A percentile compares a stretch with the other conserved stretches of the same genome.
Conservation (phyloP, 495 filamentous ascomycete species). For the Penicillium coffeae region DNA sequence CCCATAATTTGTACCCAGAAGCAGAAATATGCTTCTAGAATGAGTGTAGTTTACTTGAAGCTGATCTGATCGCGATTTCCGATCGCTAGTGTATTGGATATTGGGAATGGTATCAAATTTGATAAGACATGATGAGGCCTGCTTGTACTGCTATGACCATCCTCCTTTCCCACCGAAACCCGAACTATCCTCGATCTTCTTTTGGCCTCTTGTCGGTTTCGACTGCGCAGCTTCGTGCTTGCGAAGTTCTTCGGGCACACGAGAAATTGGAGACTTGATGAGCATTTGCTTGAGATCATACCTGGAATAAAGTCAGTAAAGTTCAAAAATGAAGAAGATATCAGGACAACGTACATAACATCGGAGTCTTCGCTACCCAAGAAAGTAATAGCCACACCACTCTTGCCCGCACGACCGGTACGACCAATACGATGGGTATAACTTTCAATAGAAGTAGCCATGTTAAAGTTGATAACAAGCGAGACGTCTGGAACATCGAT, state of each 20-base stretch:
- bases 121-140: too few relatives aligned
- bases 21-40: too few relatives aligned
- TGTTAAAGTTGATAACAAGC: constrained; percentile 98
- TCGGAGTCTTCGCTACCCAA: constrained; percentile 89
- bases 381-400: constrained; percentile 95
- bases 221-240: constrained; percentile 94
- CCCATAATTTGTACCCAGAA: too few relatives aligned
- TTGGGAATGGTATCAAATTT: too few relatives aligned
- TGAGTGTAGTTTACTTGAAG: too few relatives aligned
- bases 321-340: background rate
- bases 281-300: constrained; percentile 94
- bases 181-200: constrained; percentile 61
- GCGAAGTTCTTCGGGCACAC: constrained; percentile 88
- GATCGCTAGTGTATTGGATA: too few relatives aligned
- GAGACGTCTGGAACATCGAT: constrained; percentile 96
- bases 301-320: constrained; percentile 32
- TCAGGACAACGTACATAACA: constrained; percentile 65
- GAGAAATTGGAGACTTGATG: constrained; percentile 81
- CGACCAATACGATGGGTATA: constrained; percentile 98
- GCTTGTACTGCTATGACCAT: constrained; percentile 36
- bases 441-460: constrained; percentile 88
- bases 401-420: constrained; percentile 97
- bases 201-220: constrained; percentile 58
- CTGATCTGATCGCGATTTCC: too few relatives aligned
- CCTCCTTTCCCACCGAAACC: constrained; percentile 59